These are phyloP conservation scores for Eustoma russellianum DNA, from an alignment of 257 asterid genomes.

Conservation along the genomic window DNA sequence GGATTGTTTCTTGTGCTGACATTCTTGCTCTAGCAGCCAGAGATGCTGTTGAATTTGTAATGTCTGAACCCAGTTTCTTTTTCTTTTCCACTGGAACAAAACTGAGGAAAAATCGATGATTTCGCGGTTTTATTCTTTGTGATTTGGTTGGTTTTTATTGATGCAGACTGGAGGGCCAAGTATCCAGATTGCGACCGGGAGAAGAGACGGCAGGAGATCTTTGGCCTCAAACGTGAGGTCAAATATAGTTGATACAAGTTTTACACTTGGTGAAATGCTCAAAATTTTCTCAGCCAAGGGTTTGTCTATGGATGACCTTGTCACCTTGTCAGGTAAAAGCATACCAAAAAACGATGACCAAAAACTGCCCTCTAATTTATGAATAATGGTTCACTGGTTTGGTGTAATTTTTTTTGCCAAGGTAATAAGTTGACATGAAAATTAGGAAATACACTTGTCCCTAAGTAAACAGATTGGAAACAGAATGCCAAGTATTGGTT, in stretches of 20 bases:
- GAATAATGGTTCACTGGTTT: no score
- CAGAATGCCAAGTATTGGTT: not conserved
- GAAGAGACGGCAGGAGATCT: constrained; percentile 59
- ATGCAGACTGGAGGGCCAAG: constrained; percentile 72
- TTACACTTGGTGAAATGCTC: constrained; percentile 57
- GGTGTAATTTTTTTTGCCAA: no score
- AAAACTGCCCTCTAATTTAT: no score
- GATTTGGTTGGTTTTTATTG: not conserved
- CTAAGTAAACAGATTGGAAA: no score
- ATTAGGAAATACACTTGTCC: no score
- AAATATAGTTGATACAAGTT: constrained; percentile 67
- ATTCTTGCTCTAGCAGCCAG: constrained; percentile 71
- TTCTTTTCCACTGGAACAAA: not conserved
- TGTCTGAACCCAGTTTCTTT: not conserved
- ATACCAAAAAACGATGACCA: no score
- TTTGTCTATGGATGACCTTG: constrained; percentile 59
- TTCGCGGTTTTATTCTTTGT: not conserved
- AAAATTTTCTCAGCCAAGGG: constrained; percentile 48
- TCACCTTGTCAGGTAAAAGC: constrained; percentile 77
- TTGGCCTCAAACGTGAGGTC: constrained; percentile 59
- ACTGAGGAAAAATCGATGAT: no score
- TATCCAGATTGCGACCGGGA: constrained; percentile 52
- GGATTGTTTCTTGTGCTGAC: constrained; percentile 78
- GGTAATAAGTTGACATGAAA: no score
- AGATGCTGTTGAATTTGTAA: constrained; percentile 71